These are phyloP conservation scores for Ascoidea asiatica DNA, from an alignment of 805 yeast genomes.

Conservation along the genomic window DNA sequence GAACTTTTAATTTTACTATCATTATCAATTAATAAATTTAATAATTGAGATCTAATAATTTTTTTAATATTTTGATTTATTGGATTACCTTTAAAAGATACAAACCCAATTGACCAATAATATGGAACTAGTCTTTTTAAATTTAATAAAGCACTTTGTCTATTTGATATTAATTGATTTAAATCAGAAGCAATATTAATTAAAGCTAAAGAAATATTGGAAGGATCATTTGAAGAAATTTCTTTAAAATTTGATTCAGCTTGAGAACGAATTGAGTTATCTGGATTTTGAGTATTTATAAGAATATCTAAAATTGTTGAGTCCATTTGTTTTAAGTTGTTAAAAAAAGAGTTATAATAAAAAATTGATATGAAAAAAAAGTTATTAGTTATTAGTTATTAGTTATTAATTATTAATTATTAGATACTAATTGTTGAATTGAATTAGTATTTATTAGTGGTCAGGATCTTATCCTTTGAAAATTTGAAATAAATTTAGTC, in stretches of 20 bases:
- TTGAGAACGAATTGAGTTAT: constrained; percentile 34
- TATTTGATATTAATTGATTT: constrained; percentile 19
- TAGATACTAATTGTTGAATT: too few species aligned
- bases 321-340: too few species aligned
- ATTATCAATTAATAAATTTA: constrained; percentile 31
- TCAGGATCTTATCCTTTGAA: too few species aligned
- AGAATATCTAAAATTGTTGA: constrained; percentile 12
- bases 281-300: constrained; percentile 24
- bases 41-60: constrained; percentile 33
- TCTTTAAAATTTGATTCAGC: constrained; percentile 39
- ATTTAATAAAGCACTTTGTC: constrained; percentile 57
- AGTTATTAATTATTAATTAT: too few species aligned
- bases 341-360: too few species aligned
- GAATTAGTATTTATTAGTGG: too few species aligned
- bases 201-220: constrained; percentile 28
- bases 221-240: constrained; percentile 33
- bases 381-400: too few species aligned
- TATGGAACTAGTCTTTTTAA: constrained; percentile 54
- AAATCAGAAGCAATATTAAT: constrained; percentile 25
- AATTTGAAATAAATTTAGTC: too few species aligned
- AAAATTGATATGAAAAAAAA: too few species aligned
- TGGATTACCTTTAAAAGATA: constrained; percentile 57
- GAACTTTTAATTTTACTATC: constrained; percentile 49
- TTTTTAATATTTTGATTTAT: constrained; percentile 38
- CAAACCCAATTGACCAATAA: constrained; percentile 79